Percentiles rank a stretch among this genome's conserved stretches.
These are phyloP conservation scores for Sarcodon aspratus DNA, from an alignment of 768 basidiomycete genomes.

Conservation along the genomic window DNA sequence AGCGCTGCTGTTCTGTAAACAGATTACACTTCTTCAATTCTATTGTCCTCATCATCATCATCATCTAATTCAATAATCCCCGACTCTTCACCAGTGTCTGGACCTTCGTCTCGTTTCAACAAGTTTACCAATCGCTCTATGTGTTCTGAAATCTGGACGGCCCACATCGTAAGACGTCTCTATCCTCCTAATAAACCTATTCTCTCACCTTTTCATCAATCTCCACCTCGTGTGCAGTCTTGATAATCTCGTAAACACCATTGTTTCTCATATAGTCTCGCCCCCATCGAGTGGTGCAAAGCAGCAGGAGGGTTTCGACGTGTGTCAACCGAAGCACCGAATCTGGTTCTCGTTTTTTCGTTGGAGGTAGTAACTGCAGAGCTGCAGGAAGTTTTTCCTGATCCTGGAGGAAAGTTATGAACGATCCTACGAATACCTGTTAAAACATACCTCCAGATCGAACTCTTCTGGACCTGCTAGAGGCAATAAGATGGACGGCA, in stretches of 20 bases:
- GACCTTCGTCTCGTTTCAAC: conserved; percentile 69
- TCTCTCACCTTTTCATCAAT: conserved; percentile 57
- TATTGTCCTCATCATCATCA: conserved; percentile 55
- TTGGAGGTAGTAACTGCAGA: conserved; percentile 79
- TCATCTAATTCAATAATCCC: conserved; percentile 14
- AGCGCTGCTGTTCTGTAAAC: not conserved
- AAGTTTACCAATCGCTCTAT: conserved; percentile 83
- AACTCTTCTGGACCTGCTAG: conserved; percentile 93
- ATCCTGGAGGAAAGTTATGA: conserved; percentile 34
- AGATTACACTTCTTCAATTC: conserved; percentile 60
- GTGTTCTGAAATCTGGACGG: conserved; percentile 63
- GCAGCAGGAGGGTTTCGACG: conserved; percentile 80
- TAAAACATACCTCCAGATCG: conserved; percentile 62
- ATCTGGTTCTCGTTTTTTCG: conserved; percentile 79
- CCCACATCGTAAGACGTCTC: not conserved
- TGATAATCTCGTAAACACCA: conserved; percentile 82
- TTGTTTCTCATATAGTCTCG: conserved; percentile 68
- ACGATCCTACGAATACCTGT: not conserved
- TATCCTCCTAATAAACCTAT: no score
- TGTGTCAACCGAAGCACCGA: conserved; percentile 65
- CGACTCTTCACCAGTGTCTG: conserved; percentile 30
- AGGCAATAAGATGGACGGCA: conserved; percentile 81
- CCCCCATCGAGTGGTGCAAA: conserved; percentile 86
- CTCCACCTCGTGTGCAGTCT: conserved; percentile 70
- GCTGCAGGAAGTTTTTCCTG: conserved; percentile 79